Conservation (phyloP, 2,329 filamentous ascomycete genomes). For the Aspergillus sp. region DNA sequence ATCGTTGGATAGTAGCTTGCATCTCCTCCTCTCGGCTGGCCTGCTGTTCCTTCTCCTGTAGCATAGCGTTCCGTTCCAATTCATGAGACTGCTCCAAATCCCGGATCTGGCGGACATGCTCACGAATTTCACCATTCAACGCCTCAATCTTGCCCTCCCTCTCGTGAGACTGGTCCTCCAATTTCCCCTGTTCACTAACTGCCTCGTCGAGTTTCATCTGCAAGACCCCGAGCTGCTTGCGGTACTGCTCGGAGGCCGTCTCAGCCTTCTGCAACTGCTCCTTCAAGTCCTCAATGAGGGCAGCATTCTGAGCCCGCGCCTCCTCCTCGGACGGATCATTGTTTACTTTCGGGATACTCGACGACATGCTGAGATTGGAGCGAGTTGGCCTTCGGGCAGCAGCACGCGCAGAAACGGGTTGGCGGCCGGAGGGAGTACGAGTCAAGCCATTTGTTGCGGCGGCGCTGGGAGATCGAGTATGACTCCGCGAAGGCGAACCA, state of each 20-base stretch:
- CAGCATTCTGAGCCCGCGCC: constrained; percentile 69
- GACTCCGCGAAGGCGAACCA: constrained; percentile 30
- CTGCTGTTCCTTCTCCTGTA: constrained; percentile 88
- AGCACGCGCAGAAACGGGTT: constrained; percentile 63
- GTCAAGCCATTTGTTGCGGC: constrained; percentile 44
- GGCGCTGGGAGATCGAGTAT: constrained; percentile 46
- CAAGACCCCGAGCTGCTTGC: constrained; percentile 77
- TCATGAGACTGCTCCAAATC: constrained; percentile 93
- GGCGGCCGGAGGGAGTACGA: constrained; percentile 59
- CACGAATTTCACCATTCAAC: constrained; percentile 76
- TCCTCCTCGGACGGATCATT: constrained; percentile 58
- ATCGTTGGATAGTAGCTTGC: constrained; percentile 77
- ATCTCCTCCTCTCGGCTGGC: constrained; percentile 79
- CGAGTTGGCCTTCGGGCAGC: constrained; percentile 54
- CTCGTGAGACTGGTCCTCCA: constrained; percentile 85
- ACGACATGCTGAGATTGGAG: constrained; percentile 36
- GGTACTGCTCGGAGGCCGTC: constrained; percentile 65
- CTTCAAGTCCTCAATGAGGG: constrained; percentile 75
- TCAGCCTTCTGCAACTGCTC: constrained; percentile 77
- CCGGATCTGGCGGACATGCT: constrained; percentile 72
- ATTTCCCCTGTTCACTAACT: constrained; percentile 69
- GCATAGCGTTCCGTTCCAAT: constrained; percentile 75
- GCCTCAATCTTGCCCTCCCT: constrained; percentile 75
- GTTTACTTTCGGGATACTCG: constrained; percentile 37
- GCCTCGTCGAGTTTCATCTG: constrained; percentile 83